Evolutionary conservation across 2,329 filamentous ascomycete species (phyloP), one percentile per base, ranked within the genome.

Genomic region (Stenocarpella maydis): DNA sequence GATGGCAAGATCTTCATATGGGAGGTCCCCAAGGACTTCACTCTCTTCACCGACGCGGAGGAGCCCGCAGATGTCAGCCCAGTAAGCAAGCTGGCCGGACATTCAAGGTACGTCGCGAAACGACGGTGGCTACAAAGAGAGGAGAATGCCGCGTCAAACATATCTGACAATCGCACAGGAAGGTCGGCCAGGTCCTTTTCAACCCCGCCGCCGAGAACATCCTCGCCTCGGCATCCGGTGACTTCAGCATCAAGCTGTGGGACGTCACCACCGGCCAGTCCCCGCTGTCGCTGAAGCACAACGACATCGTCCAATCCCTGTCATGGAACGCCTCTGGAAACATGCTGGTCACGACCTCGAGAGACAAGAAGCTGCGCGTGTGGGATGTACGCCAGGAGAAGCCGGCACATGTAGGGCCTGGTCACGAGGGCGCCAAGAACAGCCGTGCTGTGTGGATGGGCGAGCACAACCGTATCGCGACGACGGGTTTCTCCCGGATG

Each of bases 1-100:
- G 96, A 99, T 82, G 95, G 92, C 80, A 98, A 97, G 87, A 91
- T 98, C 76, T 97, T 97, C 79, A 87, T 99, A 77, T 99, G 96
- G 95, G 88, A 95, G 83, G 95, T 99, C 49, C 96, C 96, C 12
- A 86, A 97, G 75, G 88, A 88, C 80, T 98, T 98, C 80, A 91
- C 92, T 3, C 86, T 98, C 71, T 88, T 94, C 78, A 92, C 90
- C 49, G 95, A 98, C 77, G 89, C 90, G 60, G 95, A 98, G 73
- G 93, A 97, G 77, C 89, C 94, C 55, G 82, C 89, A 77, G 92
- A 98, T 79, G 90, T 99, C 73, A 83, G 89, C 58, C 96, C 96
- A 9, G 85, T 95, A 60, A 90, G 89, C 77, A 97, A 92, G 84
- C 86, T 99, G 72, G 87, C 88, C 61, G 96, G 95, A 14, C 96